These are phyloP conservation scores for Fusarium illudens DNA, from an alignment of 2,329 filamentous ascomycete genomes.

Conservation along the genomic window DNA sequence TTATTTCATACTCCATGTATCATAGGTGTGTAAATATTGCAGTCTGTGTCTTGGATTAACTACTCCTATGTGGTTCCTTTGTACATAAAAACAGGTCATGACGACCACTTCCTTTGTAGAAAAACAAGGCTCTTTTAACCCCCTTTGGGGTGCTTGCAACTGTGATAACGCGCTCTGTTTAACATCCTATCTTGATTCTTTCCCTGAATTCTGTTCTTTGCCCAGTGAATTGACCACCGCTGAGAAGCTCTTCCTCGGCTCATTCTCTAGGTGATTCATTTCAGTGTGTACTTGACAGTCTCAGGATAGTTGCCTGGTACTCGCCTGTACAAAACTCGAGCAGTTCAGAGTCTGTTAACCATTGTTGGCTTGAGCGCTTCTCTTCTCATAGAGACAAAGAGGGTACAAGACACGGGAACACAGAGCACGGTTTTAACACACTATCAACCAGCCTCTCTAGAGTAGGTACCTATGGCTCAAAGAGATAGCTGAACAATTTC, in stretches of 20 bases:
- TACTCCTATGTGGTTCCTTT: not conserved
- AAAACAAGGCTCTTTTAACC: too few relatives aligned
- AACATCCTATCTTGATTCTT: not conserved
- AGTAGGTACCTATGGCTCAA: not conserved
- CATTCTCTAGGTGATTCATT: not conserved
- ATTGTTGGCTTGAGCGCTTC: not conserved
- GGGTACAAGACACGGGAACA: not conserved
- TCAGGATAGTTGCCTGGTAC: too few relatives aligned
- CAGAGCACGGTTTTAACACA: too few relatives aligned
- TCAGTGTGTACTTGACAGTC: not conserved
- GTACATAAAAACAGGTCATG: too few relatives aligned
- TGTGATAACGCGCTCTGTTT: too few relatives aligned
- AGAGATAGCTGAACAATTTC: not conserved
- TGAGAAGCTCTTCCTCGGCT: not conserved
- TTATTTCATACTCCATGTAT: not conserved
- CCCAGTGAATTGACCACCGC: not conserved
- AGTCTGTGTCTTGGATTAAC: not conserved
- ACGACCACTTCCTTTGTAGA: too few relatives aligned
- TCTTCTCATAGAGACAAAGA: not conserved
- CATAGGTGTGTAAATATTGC: not conserved
- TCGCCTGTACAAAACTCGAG: not conserved
- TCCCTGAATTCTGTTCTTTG: too few relatives aligned
- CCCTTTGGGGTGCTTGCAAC: too few relatives aligned
- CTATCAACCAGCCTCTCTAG: too few relatives aligned
- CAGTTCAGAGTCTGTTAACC: not conserved